Conservation (phyloP, 1,139 yeast species). For the Blastobotrys raffinosifermentans region DNA sequence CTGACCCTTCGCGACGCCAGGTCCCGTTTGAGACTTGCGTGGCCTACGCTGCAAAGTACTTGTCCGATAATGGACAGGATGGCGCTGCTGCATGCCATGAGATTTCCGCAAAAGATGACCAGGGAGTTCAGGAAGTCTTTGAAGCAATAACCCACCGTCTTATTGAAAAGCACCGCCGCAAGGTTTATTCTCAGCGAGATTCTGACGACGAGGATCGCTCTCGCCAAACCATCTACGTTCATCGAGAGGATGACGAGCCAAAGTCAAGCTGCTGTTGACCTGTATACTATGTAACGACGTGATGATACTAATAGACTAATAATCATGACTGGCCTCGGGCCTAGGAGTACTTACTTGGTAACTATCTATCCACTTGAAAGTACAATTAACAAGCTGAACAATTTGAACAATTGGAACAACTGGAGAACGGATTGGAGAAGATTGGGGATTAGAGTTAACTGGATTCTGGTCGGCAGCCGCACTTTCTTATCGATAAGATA, state of each 20-base stretch:
- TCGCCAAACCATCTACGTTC: constrained; percentile 29
- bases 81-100: constrained; percentile 34
- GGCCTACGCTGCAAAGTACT: constrained; percentile 31
- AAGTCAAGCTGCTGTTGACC: constrained; percentile 24
- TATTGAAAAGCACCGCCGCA: constrained; percentile 23
- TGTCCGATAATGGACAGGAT: constrained; percentile 22
- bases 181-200: constrained; percentile 19
- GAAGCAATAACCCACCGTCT: constrained; percentile 32
- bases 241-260: constrained; percentile 29
- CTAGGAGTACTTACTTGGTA: too few species aligned
- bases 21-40: constrained; percentile 36
- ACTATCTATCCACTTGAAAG: too few species aligned
- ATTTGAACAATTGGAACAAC: too few species aligned
- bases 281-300: too few species aligned
- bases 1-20: constrained; percentile 32
- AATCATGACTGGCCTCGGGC: too few species aligned
- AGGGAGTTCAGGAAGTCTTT: constrained; percentile 35
- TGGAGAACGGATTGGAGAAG: too few species aligned
- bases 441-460: too few species aligned
- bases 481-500: too few species aligned
- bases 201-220: constrained; percentile 23
- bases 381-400: too few species aligned
- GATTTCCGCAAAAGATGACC: constrained; percentile 34
- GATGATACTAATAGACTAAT: too few species aligned
- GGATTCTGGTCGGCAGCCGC: too few species aligned